Percentiles rank a stretch among this genome's conserved stretches.
Evolutionary conservation across 139 green algal genomes (phyloP).

Genomic region (Parachlorella kessleri): DNA sequence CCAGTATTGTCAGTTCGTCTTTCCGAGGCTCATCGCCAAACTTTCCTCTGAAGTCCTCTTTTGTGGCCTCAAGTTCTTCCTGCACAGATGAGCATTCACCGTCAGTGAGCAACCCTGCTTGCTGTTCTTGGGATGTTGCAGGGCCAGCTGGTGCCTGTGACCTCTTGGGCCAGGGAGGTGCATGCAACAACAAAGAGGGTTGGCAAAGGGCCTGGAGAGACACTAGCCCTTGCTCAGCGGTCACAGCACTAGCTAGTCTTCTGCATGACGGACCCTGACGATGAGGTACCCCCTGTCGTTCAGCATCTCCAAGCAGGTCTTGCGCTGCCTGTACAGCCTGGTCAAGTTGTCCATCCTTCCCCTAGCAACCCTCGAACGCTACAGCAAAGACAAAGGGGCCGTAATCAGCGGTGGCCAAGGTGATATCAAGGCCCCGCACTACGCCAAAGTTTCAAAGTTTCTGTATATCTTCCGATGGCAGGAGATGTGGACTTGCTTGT

Average conservation of each 20-base stretch:
- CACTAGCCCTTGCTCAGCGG: neutral
- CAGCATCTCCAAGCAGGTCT: slow-evolving; percentile 94
- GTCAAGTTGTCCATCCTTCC: slow-evolving; percentile 71
- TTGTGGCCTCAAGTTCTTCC: slow-evolving; percentile 73
- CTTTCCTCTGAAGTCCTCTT: slow-evolving; percentile 79
- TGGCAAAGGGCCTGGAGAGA: neutral
- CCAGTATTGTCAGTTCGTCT: slow-evolving; percentile 87
- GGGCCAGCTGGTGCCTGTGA: neutral
- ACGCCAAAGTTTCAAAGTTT: no score
- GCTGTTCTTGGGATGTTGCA: no score
- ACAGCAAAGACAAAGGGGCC: no score
- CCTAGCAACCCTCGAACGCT: neutral
- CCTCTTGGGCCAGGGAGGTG: neutral
- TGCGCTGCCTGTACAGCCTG: slow-evolving; percentile 69
- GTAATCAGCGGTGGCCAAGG: no score
- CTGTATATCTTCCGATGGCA: no score
- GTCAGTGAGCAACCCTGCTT: no score
- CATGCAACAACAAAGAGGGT: no score
- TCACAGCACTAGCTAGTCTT: neutral
- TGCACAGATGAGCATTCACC: slow-evolving; percentile 29
- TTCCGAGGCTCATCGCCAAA: slow-evolving; percentile 78
- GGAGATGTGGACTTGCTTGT: no score
- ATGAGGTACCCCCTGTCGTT: slow-evolving; percentile 90
- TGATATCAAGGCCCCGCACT: no score
- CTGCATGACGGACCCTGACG: slow-evolving; percentile 45